These are phyloP conservation scores for Pseudocercospora pini-densiflorae DNA, from an alignment of 2,329 filamentous ascomycete genomes.

Conservation along the genomic window DNA sequence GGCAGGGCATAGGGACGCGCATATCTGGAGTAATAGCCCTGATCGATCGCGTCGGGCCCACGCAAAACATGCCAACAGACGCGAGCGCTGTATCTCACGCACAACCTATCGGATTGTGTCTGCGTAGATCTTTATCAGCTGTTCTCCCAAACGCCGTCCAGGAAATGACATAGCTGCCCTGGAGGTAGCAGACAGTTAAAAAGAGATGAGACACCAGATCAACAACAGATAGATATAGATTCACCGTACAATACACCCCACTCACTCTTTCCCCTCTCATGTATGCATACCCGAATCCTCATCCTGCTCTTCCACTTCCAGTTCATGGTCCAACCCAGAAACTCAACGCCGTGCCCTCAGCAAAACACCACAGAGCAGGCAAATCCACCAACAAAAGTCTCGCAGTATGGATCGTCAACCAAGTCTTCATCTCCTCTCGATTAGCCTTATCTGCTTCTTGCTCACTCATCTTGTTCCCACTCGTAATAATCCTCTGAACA, in stretches of 20 bases:
- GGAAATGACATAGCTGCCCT: not conserved
- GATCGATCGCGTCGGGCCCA: too few species aligned
- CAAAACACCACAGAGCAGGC: constrained; percentile 37
- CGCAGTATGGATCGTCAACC: constrained; percentile 35
- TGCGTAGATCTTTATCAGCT: not conserved
- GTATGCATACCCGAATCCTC: not conserved
- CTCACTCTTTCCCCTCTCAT: not conserved
- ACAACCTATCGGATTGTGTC: not conserved
- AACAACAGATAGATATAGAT: not conserved
- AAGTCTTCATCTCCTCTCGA: constrained; percentile 33
- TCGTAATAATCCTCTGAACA: constrained; percentile 30
- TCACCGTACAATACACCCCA: not conserved
- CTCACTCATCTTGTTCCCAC: constrained; percentile 9
- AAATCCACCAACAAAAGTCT: constrained; percentile 35
- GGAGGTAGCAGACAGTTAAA: not conserved
- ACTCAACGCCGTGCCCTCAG: constrained; percentile 31
- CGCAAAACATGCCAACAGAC: not conserved
- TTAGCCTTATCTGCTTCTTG: constrained; percentile 30
- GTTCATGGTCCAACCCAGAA: constrained; percentile 5
- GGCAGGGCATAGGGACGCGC: not conserved
- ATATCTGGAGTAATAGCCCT: not conserved
- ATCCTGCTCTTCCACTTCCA: not conserved
- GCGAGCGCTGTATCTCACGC: not conserved
- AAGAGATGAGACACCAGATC: not conserved
- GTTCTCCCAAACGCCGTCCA: not conserved